Conservation (phyloP, 208 protist species). For the Naegleria lovaniensis region DNA sequence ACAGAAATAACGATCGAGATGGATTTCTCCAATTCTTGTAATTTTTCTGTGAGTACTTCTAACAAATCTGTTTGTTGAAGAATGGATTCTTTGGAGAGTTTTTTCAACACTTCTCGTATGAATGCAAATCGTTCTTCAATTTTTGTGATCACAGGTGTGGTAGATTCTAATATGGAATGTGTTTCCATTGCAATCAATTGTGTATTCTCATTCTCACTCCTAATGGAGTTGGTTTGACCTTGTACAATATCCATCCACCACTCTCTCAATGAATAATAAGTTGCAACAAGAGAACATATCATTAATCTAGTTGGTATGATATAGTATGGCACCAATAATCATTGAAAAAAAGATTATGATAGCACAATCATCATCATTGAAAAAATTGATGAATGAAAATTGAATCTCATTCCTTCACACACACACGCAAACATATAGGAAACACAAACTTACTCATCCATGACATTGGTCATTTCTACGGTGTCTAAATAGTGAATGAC, state of each 20-base stretch:
- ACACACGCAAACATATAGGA: too few relatives aligned
- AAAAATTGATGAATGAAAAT: too few relatives aligned
- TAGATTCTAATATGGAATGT: not conserved
- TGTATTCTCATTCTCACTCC: too few relatives aligned
- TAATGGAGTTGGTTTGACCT: too few relatives aligned
- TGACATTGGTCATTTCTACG: not conserved
- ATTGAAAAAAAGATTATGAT: too few relatives aligned
- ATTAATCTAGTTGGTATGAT: too few relatives aligned
- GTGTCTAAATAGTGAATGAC: slow-evolving; percentile 1
- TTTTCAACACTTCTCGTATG: not conserved
- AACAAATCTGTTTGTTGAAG: too few relatives aligned
- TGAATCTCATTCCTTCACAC: too few relatives aligned
- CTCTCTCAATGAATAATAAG: not conserved
- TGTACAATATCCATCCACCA: not conserved
- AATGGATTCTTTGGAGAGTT: not conserved
- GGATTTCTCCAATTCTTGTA: not conserved
- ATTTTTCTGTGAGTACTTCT: not conserved
- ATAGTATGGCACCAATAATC: too few relatives aligned
- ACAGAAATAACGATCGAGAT: not conserved
- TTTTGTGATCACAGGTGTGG: not conserved
- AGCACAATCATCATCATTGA: too few relatives aligned
- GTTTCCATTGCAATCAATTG: too few relatives aligned
- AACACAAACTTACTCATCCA: not conserved
- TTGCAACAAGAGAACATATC: not conserved
- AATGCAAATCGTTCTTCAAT: not conserved